Conservation (phyloP, 371 early-diverging fungal genomes). For the Parasitella parasitica region DNA sequence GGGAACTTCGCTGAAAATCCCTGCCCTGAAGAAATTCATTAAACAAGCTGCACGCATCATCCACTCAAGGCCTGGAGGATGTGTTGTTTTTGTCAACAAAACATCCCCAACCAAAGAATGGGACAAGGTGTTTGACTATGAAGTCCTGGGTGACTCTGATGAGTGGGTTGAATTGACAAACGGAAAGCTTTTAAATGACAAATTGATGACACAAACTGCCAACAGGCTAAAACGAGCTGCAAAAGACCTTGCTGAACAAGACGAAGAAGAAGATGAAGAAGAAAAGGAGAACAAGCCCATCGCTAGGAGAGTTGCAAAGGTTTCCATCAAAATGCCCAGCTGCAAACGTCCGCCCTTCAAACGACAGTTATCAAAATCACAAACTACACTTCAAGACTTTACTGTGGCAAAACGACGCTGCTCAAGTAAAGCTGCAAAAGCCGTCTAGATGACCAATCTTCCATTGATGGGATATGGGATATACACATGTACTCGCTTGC, state of each 20-base stretch:
- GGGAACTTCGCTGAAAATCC: constrained; percentile 97
- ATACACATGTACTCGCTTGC: not conserved
- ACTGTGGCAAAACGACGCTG: constrained; percentile 7
- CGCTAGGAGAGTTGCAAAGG: constrained; percentile 14
- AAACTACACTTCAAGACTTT: constrained; percentile 16
- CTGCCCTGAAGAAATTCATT: constrained; percentile 90
- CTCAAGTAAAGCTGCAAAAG: not conserved
- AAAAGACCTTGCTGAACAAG: constrained; percentile 10
- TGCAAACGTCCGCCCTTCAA: constrained; percentile 11
- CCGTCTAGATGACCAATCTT: not conserved
- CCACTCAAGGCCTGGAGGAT: constrained; percentile 52
- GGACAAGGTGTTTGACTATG: constrained; percentile 88
- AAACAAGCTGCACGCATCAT: constrained; percentile 80
- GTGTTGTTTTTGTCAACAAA: constrained; percentile 63
- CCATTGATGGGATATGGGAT: not conserved
- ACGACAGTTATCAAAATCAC: constrained; percentile 14
- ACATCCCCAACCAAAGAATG: constrained; percentile 72
- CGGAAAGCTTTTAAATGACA: constrained; percentile 16
- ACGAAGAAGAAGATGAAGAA: constrained; percentile 27
- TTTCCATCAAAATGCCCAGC: constrained; percentile 14
- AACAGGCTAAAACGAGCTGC: constrained; percentile 1
- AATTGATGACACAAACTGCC: constrained; percentile 20
- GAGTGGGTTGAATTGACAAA: constrained; percentile 52
- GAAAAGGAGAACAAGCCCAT: constrained; percentile 26
- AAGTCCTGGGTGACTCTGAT: constrained; percentile 81